Evolutionary conservation across 1,284 basidiomycete species (phyloP).

Genomic region (Porogramme epimiltina): DNA sequence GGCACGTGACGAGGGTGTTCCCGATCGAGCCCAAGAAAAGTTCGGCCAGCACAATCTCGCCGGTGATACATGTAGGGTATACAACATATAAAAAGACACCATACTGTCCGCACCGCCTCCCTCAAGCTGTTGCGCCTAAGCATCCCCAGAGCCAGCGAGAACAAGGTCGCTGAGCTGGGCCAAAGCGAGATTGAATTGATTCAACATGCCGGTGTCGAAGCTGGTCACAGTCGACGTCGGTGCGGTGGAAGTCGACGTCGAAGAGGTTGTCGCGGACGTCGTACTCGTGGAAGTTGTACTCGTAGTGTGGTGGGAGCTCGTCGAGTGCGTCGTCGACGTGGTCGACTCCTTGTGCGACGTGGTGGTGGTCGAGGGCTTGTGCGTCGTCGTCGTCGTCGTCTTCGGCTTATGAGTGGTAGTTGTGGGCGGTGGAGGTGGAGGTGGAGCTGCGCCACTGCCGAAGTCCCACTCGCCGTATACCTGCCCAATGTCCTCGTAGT

Average conservation of each 20-base stretch:
- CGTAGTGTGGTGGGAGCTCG: conserved; percentile 4
- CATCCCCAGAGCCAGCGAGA: not conserved
- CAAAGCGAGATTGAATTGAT: conserved; percentile 22
- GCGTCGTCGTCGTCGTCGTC: conserved; percentile 6
- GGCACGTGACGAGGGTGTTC: too few relatives aligned
- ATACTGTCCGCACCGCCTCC: too few relatives aligned
- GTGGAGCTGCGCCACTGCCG: conserved; percentile 11
- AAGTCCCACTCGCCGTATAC: conserved; percentile 22
- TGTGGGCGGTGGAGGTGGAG: conserved; percentile 6
- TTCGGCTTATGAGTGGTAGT: conserved; percentile 2
- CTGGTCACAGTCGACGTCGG: conserved; percentile 5
- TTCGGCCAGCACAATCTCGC: too few relatives aligned
- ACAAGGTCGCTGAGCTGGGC: conserved; percentile 14
- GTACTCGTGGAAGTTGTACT: not conserved
- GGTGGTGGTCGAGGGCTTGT: conserved; percentile 6
- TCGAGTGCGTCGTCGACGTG: conserved; percentile 7
- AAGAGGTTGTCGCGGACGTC: conserved; percentile 1
- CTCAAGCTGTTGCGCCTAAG: too few relatives aligned
- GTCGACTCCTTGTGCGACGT: too few relatives aligned
- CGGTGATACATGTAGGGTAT: too few relatives aligned
- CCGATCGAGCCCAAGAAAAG: too few relatives aligned
- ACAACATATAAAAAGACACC: too few relatives aligned
- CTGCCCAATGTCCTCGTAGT: conserved; percentile 19
- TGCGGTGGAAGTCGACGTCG: not conserved
- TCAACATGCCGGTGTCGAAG: conserved; percentile 21